A percentile compares a stretch with the other conserved stretches of the same genome.
These are phyloP conservation scores for Ogataea angusta DNA, from an alignment of 805 yeast genomes.

Conservation along the genomic window DNA sequence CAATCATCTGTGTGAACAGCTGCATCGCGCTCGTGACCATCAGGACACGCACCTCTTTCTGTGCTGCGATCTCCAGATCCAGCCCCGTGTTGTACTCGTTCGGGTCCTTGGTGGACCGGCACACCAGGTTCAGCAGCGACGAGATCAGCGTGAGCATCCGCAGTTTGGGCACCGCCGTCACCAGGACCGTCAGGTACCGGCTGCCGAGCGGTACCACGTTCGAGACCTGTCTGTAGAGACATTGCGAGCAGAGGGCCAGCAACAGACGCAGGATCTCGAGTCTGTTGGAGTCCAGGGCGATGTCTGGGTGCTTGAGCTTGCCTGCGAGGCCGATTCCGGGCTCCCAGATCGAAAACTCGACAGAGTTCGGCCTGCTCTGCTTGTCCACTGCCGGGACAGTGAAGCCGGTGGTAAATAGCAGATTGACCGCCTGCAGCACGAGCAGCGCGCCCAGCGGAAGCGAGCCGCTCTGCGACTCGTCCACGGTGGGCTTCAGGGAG, in stretches of 20 bases:
- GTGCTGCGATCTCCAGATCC: slow-evolving; percentile 27
- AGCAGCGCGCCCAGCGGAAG: slow-evolving; percentile 38
- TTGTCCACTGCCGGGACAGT: slow-evolving; percentile 37
- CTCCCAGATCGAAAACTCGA: slow-evolving; percentile 63
- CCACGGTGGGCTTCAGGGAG: slow-evolving; percentile 16
- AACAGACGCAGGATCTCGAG: slow-evolving; percentile 64
- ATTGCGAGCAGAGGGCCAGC: slow-evolving; percentile 56
- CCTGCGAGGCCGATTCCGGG: slow-evolving; percentile 62
- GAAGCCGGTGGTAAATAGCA: slow-evolving; percentile 58
- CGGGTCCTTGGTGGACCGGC: slow-evolving; percentile 44
- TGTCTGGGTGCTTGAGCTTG: slow-evolving; percentile 29
- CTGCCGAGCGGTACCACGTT: slow-evolving; percentile 51
- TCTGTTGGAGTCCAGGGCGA: slow-evolving; percentile 58
- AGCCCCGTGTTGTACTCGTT: slow-evolving; percentile 44
- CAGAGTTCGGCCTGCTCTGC: slow-evolving; percentile 22
- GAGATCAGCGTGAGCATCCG: slow-evolving; percentile 54
- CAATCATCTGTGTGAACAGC: slow-evolving; percentile 55
- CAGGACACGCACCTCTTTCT: slow-evolving; percentile 42
- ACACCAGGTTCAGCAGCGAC: slow-evolving; percentile 63
- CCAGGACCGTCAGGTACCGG: slow-evolving; percentile 55
- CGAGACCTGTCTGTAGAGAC: slow-evolving; percentile 49
- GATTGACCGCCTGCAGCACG: slow-evolving; percentile 37
- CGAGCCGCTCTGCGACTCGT: slow-evolving; percentile 9
- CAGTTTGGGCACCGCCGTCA: slow-evolving; percentile 45
- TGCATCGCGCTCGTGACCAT: slow-evolving; percentile 58